phyloP scores from a whole-genome alignment of 2,329 filamentous ascomycete genomes.

The Penicillium sp. region DNA sequence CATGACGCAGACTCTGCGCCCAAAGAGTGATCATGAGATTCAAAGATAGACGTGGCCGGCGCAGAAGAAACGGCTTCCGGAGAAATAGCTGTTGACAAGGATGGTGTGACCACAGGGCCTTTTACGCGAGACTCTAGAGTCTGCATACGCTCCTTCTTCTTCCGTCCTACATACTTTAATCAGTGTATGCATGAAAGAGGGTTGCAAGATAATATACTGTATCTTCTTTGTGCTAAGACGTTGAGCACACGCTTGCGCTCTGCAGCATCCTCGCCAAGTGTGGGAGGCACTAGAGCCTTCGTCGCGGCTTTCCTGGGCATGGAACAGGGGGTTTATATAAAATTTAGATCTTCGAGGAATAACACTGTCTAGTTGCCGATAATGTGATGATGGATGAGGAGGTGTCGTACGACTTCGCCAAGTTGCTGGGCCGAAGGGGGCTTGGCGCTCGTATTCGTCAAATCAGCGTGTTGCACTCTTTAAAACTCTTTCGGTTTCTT shows the following conservation, averaged over 20 bases:
- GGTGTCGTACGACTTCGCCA: background rate
- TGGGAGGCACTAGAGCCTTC: slow-evolving; percentile 1
- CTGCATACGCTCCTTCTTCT: slow-evolving; percentile 21
- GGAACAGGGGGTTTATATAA: background rate
- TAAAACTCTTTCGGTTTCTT: too few species aligned
- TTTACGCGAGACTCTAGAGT: slow-evolving; percentile 15
- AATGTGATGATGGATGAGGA: background rate
- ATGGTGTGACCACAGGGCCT: background rate
- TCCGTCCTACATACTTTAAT: slow-evolving; percentile 10
- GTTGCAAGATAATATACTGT: slow-evolving; percentile 36
- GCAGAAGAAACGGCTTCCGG: background rate
- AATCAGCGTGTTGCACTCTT: too few species aligned
- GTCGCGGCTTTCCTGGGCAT: slow-evolving; percentile 6
- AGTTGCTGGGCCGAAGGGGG: too few species aligned
- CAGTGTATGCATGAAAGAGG: background rate
- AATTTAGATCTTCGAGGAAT: background rate
- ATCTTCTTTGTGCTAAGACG: slow-evolving; percentile 60
- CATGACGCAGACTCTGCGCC: background rate
- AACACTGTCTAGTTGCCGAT: background rate
- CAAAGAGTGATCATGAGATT: background rate
- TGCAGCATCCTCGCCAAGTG: slow-evolving; percentile 48
- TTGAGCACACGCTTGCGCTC: slow-evolving; percentile 61
- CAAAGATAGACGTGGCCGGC: background rate
- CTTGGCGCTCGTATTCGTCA: too few species aligned
- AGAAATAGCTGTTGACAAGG: background rate